These are phyloP conservation scores for Colletotrichum echinochloae DNA, from an alignment of 2,329 filamentous ascomycete species.

Conservation along the genomic window DNA sequence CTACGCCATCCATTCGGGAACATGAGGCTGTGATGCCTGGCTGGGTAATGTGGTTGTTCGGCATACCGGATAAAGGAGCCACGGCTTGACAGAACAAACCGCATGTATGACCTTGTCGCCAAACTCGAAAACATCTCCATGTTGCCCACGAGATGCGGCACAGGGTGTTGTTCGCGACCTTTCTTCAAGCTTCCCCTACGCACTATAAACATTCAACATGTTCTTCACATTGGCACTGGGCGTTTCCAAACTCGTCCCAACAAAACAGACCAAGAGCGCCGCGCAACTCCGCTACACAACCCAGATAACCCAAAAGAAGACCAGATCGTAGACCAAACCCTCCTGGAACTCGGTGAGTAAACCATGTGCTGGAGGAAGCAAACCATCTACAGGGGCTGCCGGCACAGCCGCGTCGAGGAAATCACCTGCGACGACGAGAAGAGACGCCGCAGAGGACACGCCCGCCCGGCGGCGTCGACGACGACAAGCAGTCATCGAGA, in stretches of 20 bases:
- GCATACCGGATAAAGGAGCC: neutral
- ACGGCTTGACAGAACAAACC: neutral
- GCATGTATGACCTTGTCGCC: neutral
- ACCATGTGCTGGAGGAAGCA: conserved; percentile 32
- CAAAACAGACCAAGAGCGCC: neutral
- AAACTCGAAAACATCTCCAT: neutral
- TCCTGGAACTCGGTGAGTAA: neutral
- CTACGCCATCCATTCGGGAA: neutral
- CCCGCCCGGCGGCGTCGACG: neutral
- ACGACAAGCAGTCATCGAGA: neutral
- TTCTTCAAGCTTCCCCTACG: neutral
- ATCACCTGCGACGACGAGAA: conserved; percentile 13
- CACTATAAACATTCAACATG: neutral
- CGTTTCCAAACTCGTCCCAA: neutral
- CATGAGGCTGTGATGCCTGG: too few relatives aligned
- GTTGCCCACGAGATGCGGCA: neutral
- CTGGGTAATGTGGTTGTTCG: neutral
- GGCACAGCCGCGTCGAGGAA: conserved; percentile 5
- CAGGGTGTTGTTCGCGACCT: neutral
- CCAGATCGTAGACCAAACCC: neutral
- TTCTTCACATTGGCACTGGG: neutral
- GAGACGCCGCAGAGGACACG: neutral
- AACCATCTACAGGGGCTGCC: conserved; percentile 20
- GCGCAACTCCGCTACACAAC: neutral
- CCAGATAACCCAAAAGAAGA: neutral